These are phyloP conservation scores for Chlorella sorokiniana DNA, from an alignment of 139 green algal genomes.

Conservation along the genomic window DNA sequence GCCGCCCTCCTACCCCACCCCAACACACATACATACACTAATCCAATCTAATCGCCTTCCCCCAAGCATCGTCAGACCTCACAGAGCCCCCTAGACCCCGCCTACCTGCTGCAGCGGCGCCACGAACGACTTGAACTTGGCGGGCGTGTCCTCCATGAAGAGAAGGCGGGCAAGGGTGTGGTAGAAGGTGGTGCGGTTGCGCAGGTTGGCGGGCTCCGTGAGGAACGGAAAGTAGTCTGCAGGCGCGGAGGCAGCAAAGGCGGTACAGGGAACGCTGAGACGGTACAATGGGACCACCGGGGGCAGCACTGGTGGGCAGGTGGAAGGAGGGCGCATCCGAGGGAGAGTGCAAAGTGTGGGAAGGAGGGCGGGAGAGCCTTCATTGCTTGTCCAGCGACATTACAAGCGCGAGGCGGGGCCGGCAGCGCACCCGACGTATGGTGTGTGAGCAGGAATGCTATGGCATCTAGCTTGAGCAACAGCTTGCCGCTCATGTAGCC, in stretches of 20 bases:
- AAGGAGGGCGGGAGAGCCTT: too few species aligned
- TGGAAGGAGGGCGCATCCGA: neutral
- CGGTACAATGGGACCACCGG: neutral
- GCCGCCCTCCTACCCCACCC: too few species aligned
- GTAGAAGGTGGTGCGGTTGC: constrained; percentile 95
- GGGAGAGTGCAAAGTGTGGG: too few species aligned
- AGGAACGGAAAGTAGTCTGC: constrained; percentile 37
- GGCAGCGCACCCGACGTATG: constrained; percentile 85
- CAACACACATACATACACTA: too few species aligned
- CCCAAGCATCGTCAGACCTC: neutral
- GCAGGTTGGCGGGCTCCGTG: constrained; percentile 72
- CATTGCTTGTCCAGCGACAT: too few species aligned
- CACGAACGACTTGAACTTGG: constrained; percentile 92
- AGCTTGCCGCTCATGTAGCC: constrained; percentile 99
- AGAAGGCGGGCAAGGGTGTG: constrained; percentile 89
- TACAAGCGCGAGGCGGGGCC: neutral
- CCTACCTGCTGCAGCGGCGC: constrained; percentile 81
- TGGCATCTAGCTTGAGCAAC: constrained; percentile 91
- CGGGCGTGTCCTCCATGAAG: constrained; percentile 94
- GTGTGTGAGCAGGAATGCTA: constrained; percentile 83
- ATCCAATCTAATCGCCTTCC: too few species aligned
- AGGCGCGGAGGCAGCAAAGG: too few species aligned
- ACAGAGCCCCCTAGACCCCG: too few species aligned
- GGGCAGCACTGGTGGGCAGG: neutral
- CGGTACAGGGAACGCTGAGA: neutral